These are phyloP conservation scores for Eucalyptus viminalis DNA, from an alignment of 345 rosid genomes.

Conservation along the genomic window DNA sequence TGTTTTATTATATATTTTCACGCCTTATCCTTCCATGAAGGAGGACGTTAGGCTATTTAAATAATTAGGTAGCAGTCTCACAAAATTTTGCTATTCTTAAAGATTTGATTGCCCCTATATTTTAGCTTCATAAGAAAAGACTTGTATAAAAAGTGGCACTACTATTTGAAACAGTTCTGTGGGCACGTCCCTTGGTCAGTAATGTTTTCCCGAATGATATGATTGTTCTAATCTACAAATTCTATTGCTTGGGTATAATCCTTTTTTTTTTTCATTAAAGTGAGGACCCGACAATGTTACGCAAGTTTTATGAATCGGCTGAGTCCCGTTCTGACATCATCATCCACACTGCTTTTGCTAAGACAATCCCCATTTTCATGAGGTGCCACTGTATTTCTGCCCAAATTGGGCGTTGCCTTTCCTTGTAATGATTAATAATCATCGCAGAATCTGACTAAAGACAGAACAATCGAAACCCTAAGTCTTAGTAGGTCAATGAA, in stretches of 20 bases:
- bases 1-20: not conserved
- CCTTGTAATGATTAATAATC: not conserved
- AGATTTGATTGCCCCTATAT: not conserved
- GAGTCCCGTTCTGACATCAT: not conserved
- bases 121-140: not conserved
- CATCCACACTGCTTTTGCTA: not conserved
- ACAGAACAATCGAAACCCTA: not conserved
- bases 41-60: not conserved
- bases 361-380: not conserved
- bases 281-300: not conserved
- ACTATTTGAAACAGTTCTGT: not conserved
- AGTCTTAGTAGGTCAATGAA: not conserved
- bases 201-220: not conserved
- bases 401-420: not conserved
- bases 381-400: not conserved
- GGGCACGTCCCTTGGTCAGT: not conserved
- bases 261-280: not conserved
- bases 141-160: not conserved
- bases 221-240: not conserved
- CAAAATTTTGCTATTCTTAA: not conserved
- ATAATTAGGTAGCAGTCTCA: not conserved
- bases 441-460: not conserved
- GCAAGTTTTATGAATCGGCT: not conserved
- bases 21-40: not conserved
- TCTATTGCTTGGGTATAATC: not conserved